phyloP scores from a whole-genome alignment of 495 filamentous ascomycete species.

The Cercophora samala region DNA sequence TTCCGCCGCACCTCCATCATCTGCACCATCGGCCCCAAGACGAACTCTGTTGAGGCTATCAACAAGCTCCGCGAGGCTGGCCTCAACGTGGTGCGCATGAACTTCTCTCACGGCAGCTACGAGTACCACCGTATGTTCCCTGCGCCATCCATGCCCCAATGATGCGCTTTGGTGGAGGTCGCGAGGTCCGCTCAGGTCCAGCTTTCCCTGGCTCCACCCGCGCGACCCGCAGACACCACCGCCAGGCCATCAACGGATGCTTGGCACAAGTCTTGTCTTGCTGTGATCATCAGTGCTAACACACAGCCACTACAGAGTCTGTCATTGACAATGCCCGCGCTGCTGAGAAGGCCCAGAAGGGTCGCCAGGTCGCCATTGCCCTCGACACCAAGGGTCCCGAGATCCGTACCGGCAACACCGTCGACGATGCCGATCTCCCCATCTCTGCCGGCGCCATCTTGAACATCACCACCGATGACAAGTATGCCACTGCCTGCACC shows the following conservation, averaged over 20 bases:
- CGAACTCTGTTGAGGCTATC: slow-evolving; percentile 94
- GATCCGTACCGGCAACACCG: slow-evolving; percentile 94
- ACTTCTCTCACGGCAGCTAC: slow-evolving; percentile 97
- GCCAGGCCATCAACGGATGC: background rate
- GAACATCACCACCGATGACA: slow-evolving; percentile 97
- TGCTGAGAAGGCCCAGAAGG: slow-evolving; percentile 69
- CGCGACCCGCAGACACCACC: background rate
- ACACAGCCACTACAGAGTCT: slow-evolving; percentile 51
- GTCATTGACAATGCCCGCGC: slow-evolving; percentile 91
- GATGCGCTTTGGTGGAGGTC: slow-evolving; percentile 24
- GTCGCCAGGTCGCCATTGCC: slow-evolving; percentile 92
- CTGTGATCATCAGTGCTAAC: slow-evolving; percentile 13
- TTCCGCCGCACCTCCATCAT: slow-evolving; percentile 97
- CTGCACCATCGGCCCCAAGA: slow-evolving; percentile 98
- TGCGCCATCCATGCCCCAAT: background rate
- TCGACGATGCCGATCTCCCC: slow-evolving; percentile 77
- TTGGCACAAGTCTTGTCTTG: background rate
- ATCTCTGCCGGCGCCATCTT: slow-evolving; percentile 77
- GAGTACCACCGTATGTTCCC: slow-evolving; percentile 49
- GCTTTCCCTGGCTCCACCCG: background rate
- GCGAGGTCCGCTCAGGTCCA: slow-evolving; percentile 10
- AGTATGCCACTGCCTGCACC: slow-evolving; percentile 79
- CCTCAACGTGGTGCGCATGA: slow-evolving; percentile 96
- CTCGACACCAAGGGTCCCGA: slow-evolving; percentile 98
- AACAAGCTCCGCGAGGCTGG: slow-evolving; percentile 84